A percentile compares a stretch with the other conserved stretches of the same genome.
Conservation (phyloP, 2,329 filamentous ascomycete genomes). For the Saccharata proteae region DNA sequence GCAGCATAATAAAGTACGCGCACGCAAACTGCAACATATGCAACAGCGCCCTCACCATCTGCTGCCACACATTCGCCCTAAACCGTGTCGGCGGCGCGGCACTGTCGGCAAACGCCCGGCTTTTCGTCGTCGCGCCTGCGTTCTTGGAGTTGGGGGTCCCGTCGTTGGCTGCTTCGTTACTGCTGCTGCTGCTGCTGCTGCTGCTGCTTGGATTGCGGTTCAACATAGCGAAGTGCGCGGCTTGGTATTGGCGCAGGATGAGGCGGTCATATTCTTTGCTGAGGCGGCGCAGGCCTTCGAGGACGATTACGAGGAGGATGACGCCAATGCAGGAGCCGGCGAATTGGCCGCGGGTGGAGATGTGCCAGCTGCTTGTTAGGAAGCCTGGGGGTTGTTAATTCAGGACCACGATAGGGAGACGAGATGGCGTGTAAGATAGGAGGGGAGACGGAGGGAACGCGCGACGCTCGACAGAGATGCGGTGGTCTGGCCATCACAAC, state of each 20-base stretch:
- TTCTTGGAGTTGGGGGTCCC: not conserved
- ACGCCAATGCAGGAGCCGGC: constrained; percentile 71
- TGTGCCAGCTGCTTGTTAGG: constrained; percentile 56
- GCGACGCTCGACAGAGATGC: too few relatives aligned
- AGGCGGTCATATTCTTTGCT: constrained; percentile 62
- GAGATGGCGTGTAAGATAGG: not conserved
- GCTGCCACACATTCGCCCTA: constrained; percentile 51
- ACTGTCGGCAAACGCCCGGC: not conserved
- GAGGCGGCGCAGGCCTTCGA: constrained; percentile 60
- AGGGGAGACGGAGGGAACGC: not conserved
- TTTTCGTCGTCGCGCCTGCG: not conserved
- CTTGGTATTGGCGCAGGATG: constrained; percentile 43
- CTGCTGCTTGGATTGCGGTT: constrained; percentile 7
- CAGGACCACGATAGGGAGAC: not conserved
- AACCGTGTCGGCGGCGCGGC: constrained; percentile 12
- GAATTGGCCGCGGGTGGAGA: constrained; percentile 59
- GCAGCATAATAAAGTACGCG: constrained; percentile 68
- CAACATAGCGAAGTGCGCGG: constrained; percentile 8
- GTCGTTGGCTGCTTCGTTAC: not conserved
- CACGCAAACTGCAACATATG: constrained; percentile 62
- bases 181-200: not conserved
- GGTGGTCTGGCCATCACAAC: not conserved
- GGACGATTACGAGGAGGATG: constrained; percentile 56
- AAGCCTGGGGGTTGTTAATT: constrained; percentile 39
- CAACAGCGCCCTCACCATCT: constrained; percentile 52